Base-by-base conservation (phyloP, 495 filamentous ascomycete genomes). In the Jackrogersella minutella region DNA sequence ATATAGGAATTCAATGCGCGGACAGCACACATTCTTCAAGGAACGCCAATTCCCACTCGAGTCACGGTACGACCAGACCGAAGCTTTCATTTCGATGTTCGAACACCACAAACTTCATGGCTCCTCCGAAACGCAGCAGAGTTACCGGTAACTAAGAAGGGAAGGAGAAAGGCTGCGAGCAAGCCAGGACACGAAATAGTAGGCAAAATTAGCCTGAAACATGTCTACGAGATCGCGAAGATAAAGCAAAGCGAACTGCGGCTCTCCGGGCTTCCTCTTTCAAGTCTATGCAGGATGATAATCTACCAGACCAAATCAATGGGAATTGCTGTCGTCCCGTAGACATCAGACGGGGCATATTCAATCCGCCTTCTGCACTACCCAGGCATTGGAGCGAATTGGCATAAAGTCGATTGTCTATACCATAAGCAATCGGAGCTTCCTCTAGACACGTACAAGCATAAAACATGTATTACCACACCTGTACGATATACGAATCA, bases 181-280 rank as follows among this genome's bases (percentile, higher is more conserved):
- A 87, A 86, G 26, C 89, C 91, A 10, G 91, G 90, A n/a, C 86
- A 89, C 59, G 92, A 95, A 70, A 86, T 78, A 33, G 86, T 93
- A 37, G 95, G 96, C 56, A 86, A 85, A 11, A 84, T 98, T 37
- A 93, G 90, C 61, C 81, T 99, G 71, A 99, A 99, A 82, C 95
- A 99, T 79, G 80, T 99, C 46, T 97, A 94, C 74, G 94, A 98
- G 82, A 99, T 99, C 77, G 95, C 95, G 71, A 90, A 91, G 82
- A 96, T 98, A 78, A 99, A 99, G 84, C 87, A 92, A 62, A 79
- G 84, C 55, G 95, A 99, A 80, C 80, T 88, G 53, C 82, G 95
- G 56, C 80, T 98, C 67, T 91, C 89, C 7, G 93, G 92, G 34
- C 74, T 97, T 76, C 83, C 86, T 43, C 73, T 97, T 65, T 86